Evolutionary conservation across 1,284 basidiomycete genomes (phyloP), one percentile per base, ranked within the genome.

Genomic region (Cystobasidium slooffiae): DNA sequence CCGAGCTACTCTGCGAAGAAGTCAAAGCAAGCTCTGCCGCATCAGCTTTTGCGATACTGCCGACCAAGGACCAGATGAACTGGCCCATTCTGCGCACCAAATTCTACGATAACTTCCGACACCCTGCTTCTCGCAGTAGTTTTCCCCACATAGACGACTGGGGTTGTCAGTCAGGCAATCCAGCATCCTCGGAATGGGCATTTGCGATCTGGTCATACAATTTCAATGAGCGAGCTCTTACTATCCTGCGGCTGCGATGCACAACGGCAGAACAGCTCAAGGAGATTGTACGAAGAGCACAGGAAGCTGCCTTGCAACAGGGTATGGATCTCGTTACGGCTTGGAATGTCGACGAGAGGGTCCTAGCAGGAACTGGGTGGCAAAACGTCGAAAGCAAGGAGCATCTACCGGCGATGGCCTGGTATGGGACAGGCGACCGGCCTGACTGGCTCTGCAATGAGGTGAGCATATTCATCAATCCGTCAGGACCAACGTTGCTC

Each of bases 241-340:
- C n/a, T 20, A 62, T 70, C 3, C 43, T 70, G 10, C 58, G 68
- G 2, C 58, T 70, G 22, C 41, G 68, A 31, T 70, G 68, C 44
- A n/a, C 22, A 18, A 62, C 49, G n/a, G 20, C 68, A 14, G 41
- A 49, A 31, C 58, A 70, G 20, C 47, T 70, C 24, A 14, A 10
- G n/a, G 16, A 20, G 5, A 22, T 70, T 7, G 14, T 70, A n/a
- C 10, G 41, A 12, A 46, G 24, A 24, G 68, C 68, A 6, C 58
- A 70, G 31, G 37, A 24, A 10, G 68, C 53, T 22, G 68, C 41
- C 9, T 37, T 12, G 41, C 31, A 62, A 43, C 44, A 61, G n/a
- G 68, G 68, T 37, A 70, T 70, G 68, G 49, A 62, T 37, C 41
- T 37, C n/a, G 62, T 70, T 58, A 55, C 58, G n/a, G 68, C 68